Evolutionary conservation across 1,284 basidiomycete species (phyloP).

Genomic region (Stygiomarasmius scandens): DNA sequence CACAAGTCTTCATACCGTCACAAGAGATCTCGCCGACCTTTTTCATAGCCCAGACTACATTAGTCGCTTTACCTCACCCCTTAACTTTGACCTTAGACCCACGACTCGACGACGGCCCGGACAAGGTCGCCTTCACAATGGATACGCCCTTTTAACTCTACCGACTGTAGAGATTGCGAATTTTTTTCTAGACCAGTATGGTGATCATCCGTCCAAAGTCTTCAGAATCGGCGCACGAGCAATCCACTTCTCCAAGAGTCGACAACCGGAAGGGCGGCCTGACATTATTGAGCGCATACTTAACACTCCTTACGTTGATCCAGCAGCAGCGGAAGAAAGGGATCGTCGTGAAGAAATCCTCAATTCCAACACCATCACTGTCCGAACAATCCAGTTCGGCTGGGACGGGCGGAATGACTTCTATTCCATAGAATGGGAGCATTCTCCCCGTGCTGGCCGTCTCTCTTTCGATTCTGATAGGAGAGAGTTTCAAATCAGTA

Average conservation of each 20-base stretch:
- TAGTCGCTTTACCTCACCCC: not conserved
- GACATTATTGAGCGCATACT: constrained; percentile 11
- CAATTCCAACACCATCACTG: constrained; percentile 26
- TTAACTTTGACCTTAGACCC: constrained; percentile 19
- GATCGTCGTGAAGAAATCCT: constrained; percentile 34
- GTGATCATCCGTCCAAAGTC: constrained; percentile 17
- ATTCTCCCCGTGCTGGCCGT: constrained; percentile 21
- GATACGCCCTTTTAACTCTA: constrained; percentile 14
- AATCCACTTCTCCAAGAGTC: constrained; percentile 10
- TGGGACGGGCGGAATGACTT: constrained; percentile 57
- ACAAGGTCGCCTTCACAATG: constrained; percentile 6
- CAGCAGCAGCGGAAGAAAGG: constrained; percentile 34
- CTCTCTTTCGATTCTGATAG: constrained; percentile 34
- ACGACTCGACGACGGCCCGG: constrained; percentile 6
- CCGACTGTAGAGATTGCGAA: constrained; percentile 11
- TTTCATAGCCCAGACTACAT: constrained; percentile 12
- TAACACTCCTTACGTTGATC: constrained; percentile 48
- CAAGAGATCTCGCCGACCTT: constrained; percentile 6
- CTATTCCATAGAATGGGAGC: constrained; percentile 62
- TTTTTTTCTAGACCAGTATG: constrained; percentile 12
- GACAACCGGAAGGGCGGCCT: not conserved
- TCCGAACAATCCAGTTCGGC: constrained; percentile 52
- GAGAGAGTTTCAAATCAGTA: not conserved
- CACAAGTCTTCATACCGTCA: constrained; percentile 12
- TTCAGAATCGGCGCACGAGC: not conserved